Conservation (phyloP, 169 alveolate species). For the Plasmodium coatneyi region DNA sequence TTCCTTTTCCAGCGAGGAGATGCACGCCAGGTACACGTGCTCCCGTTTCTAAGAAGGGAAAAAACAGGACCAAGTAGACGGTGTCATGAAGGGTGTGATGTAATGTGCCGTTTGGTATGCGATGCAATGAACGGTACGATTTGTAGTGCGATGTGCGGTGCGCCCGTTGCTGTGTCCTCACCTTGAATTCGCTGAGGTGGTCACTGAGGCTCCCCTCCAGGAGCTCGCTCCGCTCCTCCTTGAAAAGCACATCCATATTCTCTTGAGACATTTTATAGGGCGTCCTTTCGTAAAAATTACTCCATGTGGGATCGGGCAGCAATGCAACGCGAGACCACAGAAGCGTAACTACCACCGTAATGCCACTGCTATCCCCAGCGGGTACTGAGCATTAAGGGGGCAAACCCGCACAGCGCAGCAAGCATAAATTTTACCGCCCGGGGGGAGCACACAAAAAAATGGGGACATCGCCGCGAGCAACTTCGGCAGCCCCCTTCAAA, state of each 20-base stretch:
- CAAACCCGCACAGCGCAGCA: background rate
- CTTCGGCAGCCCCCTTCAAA: background rate
- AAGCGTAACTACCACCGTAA: background rate
- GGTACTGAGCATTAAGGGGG: background rate
- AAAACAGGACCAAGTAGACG: background rate
- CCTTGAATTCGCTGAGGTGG: conserved; percentile 44
- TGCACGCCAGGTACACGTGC: conserved; percentile 61
- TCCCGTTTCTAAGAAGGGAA: conserved; percentile 25
- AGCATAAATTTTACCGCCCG: background rate
- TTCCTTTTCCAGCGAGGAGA: conserved; percentile 63
- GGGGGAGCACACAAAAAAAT: background rate
- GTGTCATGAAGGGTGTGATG: background rate
- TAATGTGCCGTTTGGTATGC: too few relatives aligned
- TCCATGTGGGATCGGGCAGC: conserved; percentile 18
- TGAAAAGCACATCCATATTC: conserved; percentile 16
- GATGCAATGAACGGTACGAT: background rate
- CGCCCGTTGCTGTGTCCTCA: background rate
- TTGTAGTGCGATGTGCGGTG: background rate
- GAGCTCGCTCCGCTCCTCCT: conserved; percentile 28
- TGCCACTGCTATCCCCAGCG: background rate
- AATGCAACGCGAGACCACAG: background rate
- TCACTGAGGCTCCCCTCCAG: conserved; percentile 33
- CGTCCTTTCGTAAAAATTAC: background rate
- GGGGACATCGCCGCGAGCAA: background rate
- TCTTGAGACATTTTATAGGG: conserved; percentile 41